Evolutionary conservation across 495 filamentous ascomycete species (phyloP).

Genomic region (Penicillium parvum): DNA sequence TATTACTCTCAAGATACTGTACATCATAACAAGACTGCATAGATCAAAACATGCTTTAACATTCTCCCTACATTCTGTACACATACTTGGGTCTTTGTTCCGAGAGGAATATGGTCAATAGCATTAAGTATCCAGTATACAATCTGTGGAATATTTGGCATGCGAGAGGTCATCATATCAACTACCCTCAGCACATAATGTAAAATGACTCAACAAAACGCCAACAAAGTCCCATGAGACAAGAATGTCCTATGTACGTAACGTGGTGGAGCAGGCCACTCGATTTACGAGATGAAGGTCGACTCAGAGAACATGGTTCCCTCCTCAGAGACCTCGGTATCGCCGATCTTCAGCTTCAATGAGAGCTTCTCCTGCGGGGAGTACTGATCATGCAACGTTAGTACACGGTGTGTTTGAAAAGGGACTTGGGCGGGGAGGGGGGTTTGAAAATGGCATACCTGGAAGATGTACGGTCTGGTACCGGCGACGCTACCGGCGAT

Average conservation of each 20-base stretch:
- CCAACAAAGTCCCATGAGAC: constrained; percentile 13
- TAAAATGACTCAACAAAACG: constrained; percentile 22
- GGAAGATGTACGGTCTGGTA: constrained; percentile 96
- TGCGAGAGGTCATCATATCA: constrained; percentile 12
- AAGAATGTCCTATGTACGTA: constrained; percentile 35
- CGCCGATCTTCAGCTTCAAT: constrained; percentile 79
- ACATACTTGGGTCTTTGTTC: no score
- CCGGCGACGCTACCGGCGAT: constrained; percentile 83
- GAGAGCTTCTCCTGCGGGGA: constrained; percentile 57
- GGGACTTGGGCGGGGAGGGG: not conserved
- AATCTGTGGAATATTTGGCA: constrained; percentile 32
- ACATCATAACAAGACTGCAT: no score
- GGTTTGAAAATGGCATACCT: constrained; percentile 47
- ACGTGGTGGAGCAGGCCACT: constrained; percentile 3
- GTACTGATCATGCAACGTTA: constrained; percentile 45
- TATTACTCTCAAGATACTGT: no score
- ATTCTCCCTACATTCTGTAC: no score
- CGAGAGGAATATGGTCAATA: constrained; percentile 22
- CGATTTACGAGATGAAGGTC: constrained; percentile 74
- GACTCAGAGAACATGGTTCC: constrained; percentile 78
- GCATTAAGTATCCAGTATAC: constrained; percentile 37
- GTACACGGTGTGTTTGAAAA: not conserved
- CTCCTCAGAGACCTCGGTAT: constrained; percentile 68
- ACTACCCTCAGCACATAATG: constrained; percentile 19
- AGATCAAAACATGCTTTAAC: no score